Evolutionary conservation across 306 rosid genomes (phyloP).

Genomic region (Glycine latifolia): DNA sequence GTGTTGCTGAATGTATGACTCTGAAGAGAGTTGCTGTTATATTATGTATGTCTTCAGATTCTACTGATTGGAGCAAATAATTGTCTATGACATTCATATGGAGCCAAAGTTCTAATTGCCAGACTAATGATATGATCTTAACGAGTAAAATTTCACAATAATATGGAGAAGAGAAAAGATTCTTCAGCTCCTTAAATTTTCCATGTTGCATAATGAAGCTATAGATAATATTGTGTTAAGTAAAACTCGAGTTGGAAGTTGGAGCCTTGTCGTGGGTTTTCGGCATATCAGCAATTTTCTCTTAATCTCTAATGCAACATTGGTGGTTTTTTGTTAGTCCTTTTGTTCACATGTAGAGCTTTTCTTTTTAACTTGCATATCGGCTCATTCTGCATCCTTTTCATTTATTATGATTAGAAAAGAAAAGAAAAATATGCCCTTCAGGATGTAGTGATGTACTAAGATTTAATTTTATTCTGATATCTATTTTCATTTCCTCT

Average conservation of each 20-base stretch:
- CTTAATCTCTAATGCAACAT: not conserved
- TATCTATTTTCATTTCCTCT: slow-evolving; percentile 29
- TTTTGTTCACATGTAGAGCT: slow-evolving; percentile 12
- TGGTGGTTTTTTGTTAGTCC: not conserved
- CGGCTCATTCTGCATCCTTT: slow-evolving; percentile 1
- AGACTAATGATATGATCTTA: not conserved
- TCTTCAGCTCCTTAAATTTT: not conserved
- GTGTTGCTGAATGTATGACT: slow-evolving; percentile 14
- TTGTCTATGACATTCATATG: slow-evolving; percentile 9
- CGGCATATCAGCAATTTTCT: not conserved
- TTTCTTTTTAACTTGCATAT: slow-evolving; percentile 30
- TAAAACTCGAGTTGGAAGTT: slow-evolving; percentile 18
- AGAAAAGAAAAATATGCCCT: slow-evolving; percentile 26
- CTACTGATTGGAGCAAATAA: slow-evolving; percentile 13
- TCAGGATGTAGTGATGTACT: slow-evolving; percentile 21
- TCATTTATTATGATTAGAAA: slow-evolving; percentile 9
- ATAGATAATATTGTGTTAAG: not conserved
- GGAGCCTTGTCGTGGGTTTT: slow-evolving; percentile 34
- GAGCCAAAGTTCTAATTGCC: slow-evolving; percentile 25
- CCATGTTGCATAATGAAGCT: not conserved
- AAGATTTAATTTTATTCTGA: slow-evolving; percentile 40
- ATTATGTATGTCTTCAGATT: not conserved
- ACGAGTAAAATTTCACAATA: slow-evolving; percentile 7
- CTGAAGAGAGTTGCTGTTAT: not conserved
- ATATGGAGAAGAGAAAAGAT: not conserved